phyloP scores from a whole-genome alignment of 78 protist species.

The Dictyostelium firmibasis region DNA sequence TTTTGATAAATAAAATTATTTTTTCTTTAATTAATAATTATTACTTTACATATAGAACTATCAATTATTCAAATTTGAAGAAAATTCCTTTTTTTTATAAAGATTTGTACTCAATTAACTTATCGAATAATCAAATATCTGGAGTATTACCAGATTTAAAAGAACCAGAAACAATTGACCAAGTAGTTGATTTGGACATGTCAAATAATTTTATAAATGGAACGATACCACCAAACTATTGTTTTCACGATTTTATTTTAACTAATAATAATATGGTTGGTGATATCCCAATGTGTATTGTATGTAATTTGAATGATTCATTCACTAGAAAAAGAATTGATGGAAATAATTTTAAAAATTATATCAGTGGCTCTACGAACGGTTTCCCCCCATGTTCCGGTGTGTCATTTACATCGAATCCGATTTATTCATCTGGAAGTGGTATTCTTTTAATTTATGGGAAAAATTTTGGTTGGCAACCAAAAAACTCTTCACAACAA shows the following conservation, averaged over 20 bases:
- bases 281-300: background rate
- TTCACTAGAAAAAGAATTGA: background rate
- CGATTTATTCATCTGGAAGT: background rate
- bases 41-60: too few species aligned
- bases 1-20: too few species aligned
- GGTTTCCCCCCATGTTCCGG: background rate
- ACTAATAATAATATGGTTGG: background rate
- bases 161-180: background rate
- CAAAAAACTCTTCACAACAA: background rate
- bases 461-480: background rate
- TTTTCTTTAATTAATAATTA: too few species aligned
- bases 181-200: background rate
- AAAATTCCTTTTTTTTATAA: background rate
- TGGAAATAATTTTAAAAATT: slow-evolving; percentile 15
- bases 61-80: background rate
- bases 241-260: background rate
- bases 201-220: background rate
- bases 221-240: background rate
- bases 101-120: background rate
- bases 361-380: background rate
- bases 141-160: background rate
- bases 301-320: background rate
- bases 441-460: too few species aligned
- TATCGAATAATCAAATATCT: background rate
- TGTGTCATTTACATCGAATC: background rate